Base-by-base conservation (phyloP, 805 yeast genomes). In the Metschnikowia lachancei region DNA sequence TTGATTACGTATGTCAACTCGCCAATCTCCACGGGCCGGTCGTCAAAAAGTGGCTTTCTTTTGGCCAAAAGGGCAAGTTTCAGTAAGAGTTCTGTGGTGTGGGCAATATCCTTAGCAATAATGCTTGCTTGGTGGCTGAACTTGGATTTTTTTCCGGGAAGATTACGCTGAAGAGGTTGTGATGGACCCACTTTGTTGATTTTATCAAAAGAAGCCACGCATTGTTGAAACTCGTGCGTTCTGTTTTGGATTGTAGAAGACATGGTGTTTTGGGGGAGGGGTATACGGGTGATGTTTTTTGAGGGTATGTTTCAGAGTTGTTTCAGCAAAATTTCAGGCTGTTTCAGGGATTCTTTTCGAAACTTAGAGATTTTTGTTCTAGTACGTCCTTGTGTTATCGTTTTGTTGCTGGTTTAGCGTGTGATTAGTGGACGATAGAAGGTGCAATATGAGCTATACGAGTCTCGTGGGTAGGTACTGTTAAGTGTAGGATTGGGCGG, bases 161-260 rank as follows among this genome's bases (percentile, higher is more conserved):
- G 59, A 47, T 51, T 59, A 41, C 49, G 57, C 56, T 62, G 64
- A 36, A 12, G 28, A 26, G 28, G 12, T 26, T 52, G 54, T 22
- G 42, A 41, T 29, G 39, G 38, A 13, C 45, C 47, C 50, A 70
- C 71, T 58, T 78, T 74, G 57, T 79, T 74, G 45, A 80, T 78
- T 56, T 80, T 81, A 61, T 83, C 82, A 64, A 84, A 83, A 2
- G 91, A 80, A 38, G 81, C 68, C 26, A 92, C 97, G 61, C 96
- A 89, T 60, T 90, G 91, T 56, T 90, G 92, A 71, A 92, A 92
- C 74, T 92, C 98, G 51, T 80, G 75, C 8, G 98, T 92, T 55
- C 99, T 76, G 67, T 92, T 95, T 62, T 86, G 92, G 34, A 82
- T 73, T 22, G 65, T 18, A 20, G 54, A 31, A 28, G 56, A 48